Evolutionary conservation across 2,329 filamentous ascomycete species (phyloP), one percentile per base, ranked within the genome.

Genomic region (Colletotrichum australisinense): DNA sequence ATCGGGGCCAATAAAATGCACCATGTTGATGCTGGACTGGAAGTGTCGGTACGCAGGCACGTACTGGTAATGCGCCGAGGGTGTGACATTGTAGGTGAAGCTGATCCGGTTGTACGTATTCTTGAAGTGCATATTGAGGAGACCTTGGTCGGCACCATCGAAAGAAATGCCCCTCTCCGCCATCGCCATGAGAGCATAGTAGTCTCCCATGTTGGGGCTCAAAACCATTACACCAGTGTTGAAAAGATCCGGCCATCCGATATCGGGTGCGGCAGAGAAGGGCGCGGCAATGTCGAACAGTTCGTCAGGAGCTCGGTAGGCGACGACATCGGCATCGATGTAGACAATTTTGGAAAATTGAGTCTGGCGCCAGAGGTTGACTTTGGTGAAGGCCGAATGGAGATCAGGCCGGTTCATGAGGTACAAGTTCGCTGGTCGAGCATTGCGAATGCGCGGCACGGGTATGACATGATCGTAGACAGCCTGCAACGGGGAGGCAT

Each of bases 151-250:
- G 49, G 97, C 97, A 62, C 97, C 97, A 81, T 99, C 97, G 80
- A 99, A 99, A 76, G 95, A 98, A 80, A 96, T 94, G 30, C 95
- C 95, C 68, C 92, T 88, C 77, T 95, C 90, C 30, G 97, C 95
- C 88, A 98, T 91, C 75, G 94, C 94, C 75, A 92, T 87, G 80
- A 99, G 88, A 55, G 94, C 93, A 84, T 95, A 93, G 83, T 95
- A 98, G 77, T 97, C 95, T 70, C 93, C 93, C 89, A 95, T 87
- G 83, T 96, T 93, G 42, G 97, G 97, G 19, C 89, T 93, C 73
- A 99, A 84, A 46, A 95, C 95, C 95, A 99, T 97, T 78, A 99
- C 91, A 79, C 97, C 97, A n/a, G 94, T 95, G 84, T 99, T 99
- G 91, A 98, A 98, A 74, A 95, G 90, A 84, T 99, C 97, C 42